Percentiles rank a stretch among this genome's conserved stretches.
phyloP scores from a whole-genome alignment of 1,139 yeast genomes.

The Zygotorulaspora mrakii region DNA sequence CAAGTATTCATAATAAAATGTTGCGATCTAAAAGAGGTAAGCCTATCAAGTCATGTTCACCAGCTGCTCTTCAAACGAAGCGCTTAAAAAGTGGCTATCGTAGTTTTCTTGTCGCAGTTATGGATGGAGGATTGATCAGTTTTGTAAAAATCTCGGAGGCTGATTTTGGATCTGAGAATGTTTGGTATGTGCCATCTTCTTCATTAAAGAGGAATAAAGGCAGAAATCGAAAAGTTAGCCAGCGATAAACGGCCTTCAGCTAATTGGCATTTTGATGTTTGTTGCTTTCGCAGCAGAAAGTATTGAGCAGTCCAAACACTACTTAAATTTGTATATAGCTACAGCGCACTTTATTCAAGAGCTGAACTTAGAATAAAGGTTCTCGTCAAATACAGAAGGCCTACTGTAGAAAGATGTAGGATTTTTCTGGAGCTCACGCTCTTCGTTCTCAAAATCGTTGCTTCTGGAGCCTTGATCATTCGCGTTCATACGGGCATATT shows the following conservation, averaged over 20 bases:
- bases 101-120: constrained; percentile 56
- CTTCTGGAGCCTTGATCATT: constrained; percentile 12
- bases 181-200: constrained; percentile 31
- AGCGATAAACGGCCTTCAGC: no score
- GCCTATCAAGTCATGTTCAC: constrained; percentile 30
- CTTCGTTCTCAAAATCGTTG: constrained; percentile 22
- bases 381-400: constrained; percentile 46
- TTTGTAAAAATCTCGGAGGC: constrained; percentile 59
- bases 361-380: constrained; percentile 43
- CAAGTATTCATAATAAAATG: constrained; percentile 4
- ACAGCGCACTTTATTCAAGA: no score
- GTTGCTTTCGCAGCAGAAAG: no score
- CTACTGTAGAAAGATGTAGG: constrained; percentile 42
- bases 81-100: constrained; percentile 48
- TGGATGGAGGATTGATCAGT: constrained; percentile 70
- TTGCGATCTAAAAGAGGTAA: constrained; percentile 36
- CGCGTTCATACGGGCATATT: constrained; percentile 17
- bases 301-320: not conserved
- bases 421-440: constrained; percentile 27
- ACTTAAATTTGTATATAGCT: not conserved
- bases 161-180: constrained; percentile 48
- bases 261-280: no score
- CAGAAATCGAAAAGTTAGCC: no score
- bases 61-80: constrained; percentile 33
- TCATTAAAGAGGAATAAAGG: constrained; percentile 1